Conservation (phyloP, 2,329 filamentous ascomycete genomes). For the Cercospora beticola region DNA sequence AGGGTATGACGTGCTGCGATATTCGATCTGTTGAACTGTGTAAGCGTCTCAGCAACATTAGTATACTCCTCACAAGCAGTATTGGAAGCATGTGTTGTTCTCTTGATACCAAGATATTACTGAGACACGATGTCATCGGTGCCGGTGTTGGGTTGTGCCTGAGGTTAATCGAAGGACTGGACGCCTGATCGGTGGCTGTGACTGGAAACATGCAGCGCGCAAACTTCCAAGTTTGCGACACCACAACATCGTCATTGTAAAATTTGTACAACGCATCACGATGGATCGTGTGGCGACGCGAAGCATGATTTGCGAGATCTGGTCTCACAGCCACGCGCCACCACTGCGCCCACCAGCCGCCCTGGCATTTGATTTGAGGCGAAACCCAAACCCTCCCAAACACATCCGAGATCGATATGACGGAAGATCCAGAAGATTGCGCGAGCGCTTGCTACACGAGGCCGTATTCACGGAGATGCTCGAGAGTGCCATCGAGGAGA, state of each 20-base stretch:
- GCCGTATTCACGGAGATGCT: constrained; percentile 11
- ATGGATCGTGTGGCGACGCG: not conserved
- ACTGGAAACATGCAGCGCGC: not conserved
- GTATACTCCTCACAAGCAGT: not conserved
- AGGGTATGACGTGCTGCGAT: not conserved
- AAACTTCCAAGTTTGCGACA: not conserved
- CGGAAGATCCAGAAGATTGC: constrained; percentile 18
- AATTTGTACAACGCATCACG: not conserved
- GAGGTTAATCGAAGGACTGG: not conserved
- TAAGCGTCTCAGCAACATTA: not conserved
- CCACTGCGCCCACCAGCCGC: constrained; percentile 15
- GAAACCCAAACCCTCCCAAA: constrained; percentile 18
- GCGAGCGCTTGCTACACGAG: constrained; percentile 19
- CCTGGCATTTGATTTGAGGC: constrained; percentile 19
- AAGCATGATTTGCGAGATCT: constrained; percentile 10
- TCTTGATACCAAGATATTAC: not conserved
- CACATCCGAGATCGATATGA: constrained; percentile 19
- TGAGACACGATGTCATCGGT: constrained; percentile 9
- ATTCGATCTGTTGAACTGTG: not conserved
- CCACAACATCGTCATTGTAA: not conserved
- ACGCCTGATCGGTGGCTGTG: not conserved
- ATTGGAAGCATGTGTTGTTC: not conserved
- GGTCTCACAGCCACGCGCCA: constrained; percentile 19
- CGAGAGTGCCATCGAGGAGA: not conserved
- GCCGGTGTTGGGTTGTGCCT: not conserved